Conservation (phyloP, 2,329 filamentous ascomycete species). For the Fusarium nodosum region DNA sequence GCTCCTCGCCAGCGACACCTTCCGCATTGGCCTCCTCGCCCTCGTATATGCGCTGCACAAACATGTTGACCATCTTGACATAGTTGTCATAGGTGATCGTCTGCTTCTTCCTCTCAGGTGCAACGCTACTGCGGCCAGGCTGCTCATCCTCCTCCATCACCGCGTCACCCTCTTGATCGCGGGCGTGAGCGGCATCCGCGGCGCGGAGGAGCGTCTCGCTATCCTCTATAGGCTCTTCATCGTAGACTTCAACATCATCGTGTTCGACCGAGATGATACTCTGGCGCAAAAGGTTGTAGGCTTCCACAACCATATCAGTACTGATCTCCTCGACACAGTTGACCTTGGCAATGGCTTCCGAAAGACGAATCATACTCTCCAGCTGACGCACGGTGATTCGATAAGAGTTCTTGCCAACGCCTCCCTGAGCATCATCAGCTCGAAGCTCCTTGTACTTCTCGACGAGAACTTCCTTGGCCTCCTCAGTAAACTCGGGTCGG, state of each 20-base stretch:
- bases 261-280: slow-evolving; percentile 98
- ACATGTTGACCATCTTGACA: slow-evolving; percentile 86
- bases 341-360: slow-evolving; percentile 97
- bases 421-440: slow-evolving; percentile 92
- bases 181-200: slow-evolving; percentile 59
- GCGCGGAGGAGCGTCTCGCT: slow-evolving; percentile 61
- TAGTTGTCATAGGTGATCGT: slow-evolving; percentile 98
- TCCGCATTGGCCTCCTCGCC: slow-evolving; percentile 83
- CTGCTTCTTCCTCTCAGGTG: slow-evolving; percentile 70
- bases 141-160: slow-evolving; percentile 58
- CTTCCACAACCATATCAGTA: slow-evolving; percentile 88
- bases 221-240: slow-evolving; percentile 67
- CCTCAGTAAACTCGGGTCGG: slow-evolving; percentile 89
- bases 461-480: slow-evolving; percentile 87
- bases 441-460: slow-evolving; percentile 96
- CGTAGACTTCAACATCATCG: slow-evolving; percentile 95
- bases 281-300: slow-evolving; percentile 89
- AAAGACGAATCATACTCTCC: slow-evolving; percentile 94
- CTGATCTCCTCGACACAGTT: slow-evolving; percentile 95
- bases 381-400: slow-evolving; percentile 97
- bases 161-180: slow-evolving; percentile 63
- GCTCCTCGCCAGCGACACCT: slow-evolving; percentile 84
- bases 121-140: slow-evolving; percentile 57
- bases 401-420: slow-evolving; percentile 94
- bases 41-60: slow-evolving; percentile 86